Base-by-base conservation (phyloP, 495 filamentous ascomycete genomes). In the Penicillium samsonianum region DNA sequence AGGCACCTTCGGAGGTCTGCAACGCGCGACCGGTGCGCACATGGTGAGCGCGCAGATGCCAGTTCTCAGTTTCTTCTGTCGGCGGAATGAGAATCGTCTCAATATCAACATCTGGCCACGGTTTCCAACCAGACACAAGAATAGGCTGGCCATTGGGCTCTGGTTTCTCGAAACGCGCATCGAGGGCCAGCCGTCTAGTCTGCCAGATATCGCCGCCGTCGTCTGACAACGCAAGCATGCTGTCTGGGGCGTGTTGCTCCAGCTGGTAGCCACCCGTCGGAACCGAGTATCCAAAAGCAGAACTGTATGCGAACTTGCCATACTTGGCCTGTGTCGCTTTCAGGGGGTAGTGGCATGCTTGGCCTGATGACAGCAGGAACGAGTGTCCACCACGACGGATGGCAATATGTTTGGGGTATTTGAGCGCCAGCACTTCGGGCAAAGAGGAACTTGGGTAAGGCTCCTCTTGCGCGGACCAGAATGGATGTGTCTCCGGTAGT, bases 301-400 rank as follows among this genome's bases (percentile, higher is more conserved):
- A 84, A 49, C 82, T 86, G 68, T 92, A 91, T 7, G 88, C 87
- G 67, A 91, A 91, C 58, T 83, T 80, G 19, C 89, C 89, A 70
- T 92, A 92, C 63, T 92, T 92, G 55, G 89, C 86, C 65, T 91
- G 88, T 3, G 87, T 90, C 22, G 86, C 88, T 67, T 86, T 88
- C 71, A 91, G 82, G 0, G 88, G 85, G 68, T 91, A 91, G 68
- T 87, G 84, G 73, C 89, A 91, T 33, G 84, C 86, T 62, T 91
- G 88, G 14, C 89, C 89, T 0, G 84, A 87, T 4, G 84, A 87
- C 4, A 92, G 80, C 16, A 91, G 76, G 73, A 90, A 87, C 37
- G 85, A 84, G 67, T 90, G 88, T 25, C 82, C 82, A 38, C 82
- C 84, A 26, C 83, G 78, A 58, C 83, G 77, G 55, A 65, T 64